Conservation (phyloP, 805 yeast species). For the Yarrowia phangngaensis region DNA sequence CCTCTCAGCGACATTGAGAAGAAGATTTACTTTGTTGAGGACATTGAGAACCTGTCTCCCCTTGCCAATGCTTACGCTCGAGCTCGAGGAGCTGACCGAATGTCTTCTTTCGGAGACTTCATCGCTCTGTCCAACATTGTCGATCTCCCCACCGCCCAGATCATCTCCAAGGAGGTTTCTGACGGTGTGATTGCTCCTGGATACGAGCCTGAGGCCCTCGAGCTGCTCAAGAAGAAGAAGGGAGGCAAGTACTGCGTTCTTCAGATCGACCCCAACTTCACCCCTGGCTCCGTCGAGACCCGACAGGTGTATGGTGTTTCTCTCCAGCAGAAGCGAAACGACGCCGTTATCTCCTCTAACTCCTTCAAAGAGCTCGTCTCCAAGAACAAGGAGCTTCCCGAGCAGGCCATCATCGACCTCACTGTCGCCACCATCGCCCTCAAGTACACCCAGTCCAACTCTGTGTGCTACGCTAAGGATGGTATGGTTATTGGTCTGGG, state of each 20-base stretch:
- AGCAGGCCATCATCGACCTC: conserved; percentile 88
- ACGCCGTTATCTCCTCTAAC: conserved; percentile 86
- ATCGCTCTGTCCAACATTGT: conserved; percentile 96
- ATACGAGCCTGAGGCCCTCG: conserved; percentile 86
- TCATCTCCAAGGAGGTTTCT: conserved; percentile 94
- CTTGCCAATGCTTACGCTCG: conserved; percentile 97
- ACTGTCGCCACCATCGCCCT: conserved; percentile 96
- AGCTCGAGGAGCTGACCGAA: conserved; percentile 99
- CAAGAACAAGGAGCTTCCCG: conserved; percentile 77
- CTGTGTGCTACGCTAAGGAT: conserved; percentile 96
- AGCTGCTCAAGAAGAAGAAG: conserved; percentile 83
- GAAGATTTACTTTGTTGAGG: conserved; percentile 91
- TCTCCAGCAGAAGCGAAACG: conserved; percentile 95
- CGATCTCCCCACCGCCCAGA: conserved; percentile 92
- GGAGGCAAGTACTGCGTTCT: conserved; percentile 95
- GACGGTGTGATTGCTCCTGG: conserved; percentile 99
- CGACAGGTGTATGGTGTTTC: conserved; percentile 96
- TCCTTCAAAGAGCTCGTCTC: conserved; percentile 91
- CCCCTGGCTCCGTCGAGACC: conserved; percentile 75
- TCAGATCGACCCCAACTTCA: conserved; percentile 92
- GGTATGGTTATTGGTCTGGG: conserved; percentile 99
- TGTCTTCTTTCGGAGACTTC: conserved; percentile 98
- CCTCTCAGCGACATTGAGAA: conserved; percentile 89
- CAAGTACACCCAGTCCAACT: conserved; percentile 97
- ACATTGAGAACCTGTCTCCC: conserved; percentile 92